Evolutionary conservation across 176 grass and related monocot species (phyloP), one percentile per base, ranked within the genome.

Genomic region (Thinopyrum elongatum): DNA sequence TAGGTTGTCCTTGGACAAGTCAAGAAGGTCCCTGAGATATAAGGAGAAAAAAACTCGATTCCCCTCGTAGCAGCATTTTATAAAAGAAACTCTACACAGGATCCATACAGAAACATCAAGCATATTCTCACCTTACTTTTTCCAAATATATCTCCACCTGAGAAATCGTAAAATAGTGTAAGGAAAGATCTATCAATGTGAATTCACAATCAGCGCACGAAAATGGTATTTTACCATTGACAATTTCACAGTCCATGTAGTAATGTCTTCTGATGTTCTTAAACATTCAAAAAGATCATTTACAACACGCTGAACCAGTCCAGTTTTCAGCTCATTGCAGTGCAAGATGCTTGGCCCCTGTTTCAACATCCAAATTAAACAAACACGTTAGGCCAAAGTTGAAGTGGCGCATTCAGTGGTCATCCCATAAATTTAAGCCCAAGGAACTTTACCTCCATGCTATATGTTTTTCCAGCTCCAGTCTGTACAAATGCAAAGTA

Each of bases 71-170:
- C 47, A 85, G 35, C 29, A 65, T n/a, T 74, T 39, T 8, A 65
- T 33, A 83, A 79, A 70, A 85, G 4, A 80, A 64, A 78, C 16
- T 83, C 3, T 55, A 65, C 4, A 61, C 47, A 35, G 36, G 53
- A 88, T 81, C 6, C 21, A 84, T 72, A 33, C 35, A 58, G 61
- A 65, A 35, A 82, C 65, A 66, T 73, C 31, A 30, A 83, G 29
- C 39, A 82, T 74, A 28, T 49, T 84, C 82, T 29, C 38, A 97
- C 95, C 95, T 95, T 83, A 98, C 85, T 85, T 95, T 98, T 78
- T 95, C 93, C 91, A 98, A 83, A 88, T 93, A 98, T 82, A 95
- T 98, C 70, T 95, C 93, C 55, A 95, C 95, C 93, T 98, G 78
- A 86, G 53, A 83, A 70, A 70, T 79, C 61, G 15, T 21, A 76